Conservation (phyloP, 805 yeast species). For the Cyberlindnera maclurae region DNA sequence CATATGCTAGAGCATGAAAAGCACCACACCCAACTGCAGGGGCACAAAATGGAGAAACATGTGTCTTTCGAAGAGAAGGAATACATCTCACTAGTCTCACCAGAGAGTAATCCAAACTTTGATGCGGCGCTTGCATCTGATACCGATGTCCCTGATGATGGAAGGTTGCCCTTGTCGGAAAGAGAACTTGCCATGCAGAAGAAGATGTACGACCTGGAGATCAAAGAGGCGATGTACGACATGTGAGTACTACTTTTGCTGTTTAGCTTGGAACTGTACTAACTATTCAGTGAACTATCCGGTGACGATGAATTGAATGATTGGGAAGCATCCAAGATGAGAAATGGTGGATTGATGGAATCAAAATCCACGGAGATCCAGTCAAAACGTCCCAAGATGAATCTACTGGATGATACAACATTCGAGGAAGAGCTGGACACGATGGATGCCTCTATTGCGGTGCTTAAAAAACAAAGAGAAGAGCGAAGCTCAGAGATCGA, state of each 20-base stretch:
- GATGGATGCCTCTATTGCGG: neutral
- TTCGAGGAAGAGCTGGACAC: slow-evolving; percentile 2
- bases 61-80: neutral
- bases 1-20: neutral
- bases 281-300: slow-evolving; percentile 9
- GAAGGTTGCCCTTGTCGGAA: slow-evolving; percentile 23
- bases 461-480: slow-evolving; percentile 1
- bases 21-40: neutral
- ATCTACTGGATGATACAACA: slow-evolving; percentile 3
- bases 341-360: slow-evolving; percentile 8
- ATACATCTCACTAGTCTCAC: neutral
- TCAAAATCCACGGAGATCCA: neutral
- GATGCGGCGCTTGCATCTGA: slow-evolving; percentile 4
- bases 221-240: slow-evolving; percentile 29
- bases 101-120: neutral
- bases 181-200: slow-evolving; percentile 22
- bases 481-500: neutral
- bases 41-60: neutral
- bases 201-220: slow-evolving; percentile 23
- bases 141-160: slow-evolving; percentile 11
- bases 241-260: slow-evolving; percentile 6
- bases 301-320: slow-evolving; percentile 18
- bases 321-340: slow-evolving; percentile 16
- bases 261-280: neutral
- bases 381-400: slow-evolving; percentile 5